Percentiles rank a stretch among this genome's conserved stretches.
These are phyloP conservation scores for Sideroxylon spinosum DNA, from an alignment of 179 eudicot genomes.

Conservation along the genomic window DNA sequence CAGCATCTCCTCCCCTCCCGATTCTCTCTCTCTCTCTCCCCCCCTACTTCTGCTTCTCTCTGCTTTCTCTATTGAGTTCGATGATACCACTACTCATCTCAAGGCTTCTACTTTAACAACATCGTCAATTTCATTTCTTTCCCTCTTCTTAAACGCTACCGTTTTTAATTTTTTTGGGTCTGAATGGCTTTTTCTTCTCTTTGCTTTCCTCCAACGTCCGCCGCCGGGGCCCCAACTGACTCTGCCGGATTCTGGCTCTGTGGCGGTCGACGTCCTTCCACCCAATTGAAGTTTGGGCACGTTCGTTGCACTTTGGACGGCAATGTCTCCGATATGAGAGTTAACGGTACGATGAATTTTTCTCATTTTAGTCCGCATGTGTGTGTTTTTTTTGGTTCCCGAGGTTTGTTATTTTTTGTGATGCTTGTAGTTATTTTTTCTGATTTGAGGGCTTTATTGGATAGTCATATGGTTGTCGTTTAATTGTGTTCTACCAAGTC, in stretches of 20 bases:
- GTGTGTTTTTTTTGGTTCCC: not conserved
- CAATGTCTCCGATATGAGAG: conserved; percentile 76
- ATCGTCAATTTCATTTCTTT: conserved; percentile 6
- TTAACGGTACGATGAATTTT: conserved; percentile 43
- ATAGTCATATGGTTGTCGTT: not conserved
- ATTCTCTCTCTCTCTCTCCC: conserved; percentile 3
- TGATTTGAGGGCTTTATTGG: conserved; percentile 9
- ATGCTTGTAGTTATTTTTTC: not conserved
- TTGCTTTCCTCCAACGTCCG: conserved; percentile 53
- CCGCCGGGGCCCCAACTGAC: conserved; percentile 30
- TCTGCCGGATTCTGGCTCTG: conserved; percentile 13
- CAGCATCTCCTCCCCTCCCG: too few species aligned
- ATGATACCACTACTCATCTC: not conserved
- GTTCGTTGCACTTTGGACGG: conserved; percentile 61
- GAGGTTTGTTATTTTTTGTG: not conserved
- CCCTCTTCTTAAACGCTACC: not conserved
- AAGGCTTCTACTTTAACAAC: not conserved
- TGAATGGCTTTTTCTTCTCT: conserved; percentile 37
- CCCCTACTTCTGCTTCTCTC: not conserved
- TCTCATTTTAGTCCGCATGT: not conserved
- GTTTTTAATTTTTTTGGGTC: not conserved
- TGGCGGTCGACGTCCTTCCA: conserved; percentile 15
- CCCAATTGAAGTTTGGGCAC: conserved; percentile 26
- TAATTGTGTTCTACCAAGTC: not conserved
- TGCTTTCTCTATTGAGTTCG: not conserved